Evolutionary conservation across 768 basidiomycete genomes (phyloP).

Genomic region (Naganishia vaughanmartiniae): DNA sequence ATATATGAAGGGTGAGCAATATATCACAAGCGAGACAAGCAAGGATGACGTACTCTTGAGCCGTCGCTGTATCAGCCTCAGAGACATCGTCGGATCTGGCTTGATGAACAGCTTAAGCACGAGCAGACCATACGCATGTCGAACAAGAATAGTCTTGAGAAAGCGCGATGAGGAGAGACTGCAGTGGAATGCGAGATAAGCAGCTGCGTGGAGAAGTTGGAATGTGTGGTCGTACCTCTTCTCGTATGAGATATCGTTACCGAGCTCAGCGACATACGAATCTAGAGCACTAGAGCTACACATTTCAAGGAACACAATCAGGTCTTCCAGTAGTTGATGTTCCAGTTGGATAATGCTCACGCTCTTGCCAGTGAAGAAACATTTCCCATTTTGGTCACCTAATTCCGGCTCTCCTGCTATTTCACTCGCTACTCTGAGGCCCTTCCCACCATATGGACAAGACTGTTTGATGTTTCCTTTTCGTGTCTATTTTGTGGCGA

Average conservation of each 20-base stretch:
- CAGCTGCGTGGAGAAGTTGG: not conserved
- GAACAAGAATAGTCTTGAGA: slow-evolving; percentile 81
- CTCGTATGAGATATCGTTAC: slow-evolving; percentile 82
- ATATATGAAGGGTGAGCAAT: slow-evolving; percentile 4
- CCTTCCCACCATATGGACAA: not conserved
- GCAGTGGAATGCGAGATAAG: not conserved
- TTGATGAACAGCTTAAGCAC: slow-evolving; percentile 96
- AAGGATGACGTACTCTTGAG: slow-evolving; percentile 62
- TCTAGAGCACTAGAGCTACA: slow-evolving; percentile 64
- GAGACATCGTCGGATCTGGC: slow-evolving; percentile 76
- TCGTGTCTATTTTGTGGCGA: not conserved
- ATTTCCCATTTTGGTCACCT: slow-evolving; percentile 42
- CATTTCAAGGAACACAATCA: not conserved
- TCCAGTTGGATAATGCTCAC: slow-evolving; percentile 34
- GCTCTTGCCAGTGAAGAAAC: slow-evolving; percentile 50
- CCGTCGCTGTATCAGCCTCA: slow-evolving; percentile 69
- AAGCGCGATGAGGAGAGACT: slow-evolving; percentile 72
- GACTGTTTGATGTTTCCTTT: not conserved
- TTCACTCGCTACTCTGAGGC: not conserved
- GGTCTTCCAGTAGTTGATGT: not conserved
- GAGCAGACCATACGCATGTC: slow-evolving; percentile 75
- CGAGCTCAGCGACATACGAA: slow-evolving; percentile 84
- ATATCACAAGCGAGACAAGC: slow-evolving; percentile 26
- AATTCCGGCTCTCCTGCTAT: not conserved
- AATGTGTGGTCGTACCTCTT: slow-evolving; percentile 63